phyloP scores from a whole-genome alignment of 805 yeast species.

The Yamadazyma kitorensis region DNA sequence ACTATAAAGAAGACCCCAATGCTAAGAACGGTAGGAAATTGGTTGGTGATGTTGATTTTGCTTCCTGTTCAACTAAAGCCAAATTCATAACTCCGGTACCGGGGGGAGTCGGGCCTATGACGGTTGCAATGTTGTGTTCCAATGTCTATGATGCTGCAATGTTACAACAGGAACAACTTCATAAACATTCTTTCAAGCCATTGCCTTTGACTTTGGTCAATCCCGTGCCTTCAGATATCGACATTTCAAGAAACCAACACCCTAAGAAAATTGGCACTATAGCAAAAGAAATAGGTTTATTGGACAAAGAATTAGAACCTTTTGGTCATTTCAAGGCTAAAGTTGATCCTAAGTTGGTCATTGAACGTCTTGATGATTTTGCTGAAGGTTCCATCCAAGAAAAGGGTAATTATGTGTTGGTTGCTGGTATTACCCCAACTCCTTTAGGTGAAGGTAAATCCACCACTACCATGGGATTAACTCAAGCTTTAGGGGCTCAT shows the following conservation, averaged over 20 bases:
- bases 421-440: conserved; percentile 84
- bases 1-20: conserved; percentile 63
- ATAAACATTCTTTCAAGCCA: conserved; percentile 50
- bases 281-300: conserved; percentile 67
- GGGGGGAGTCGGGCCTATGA: conserved; percentile 93
- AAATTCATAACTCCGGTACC: conserved; percentile 82
- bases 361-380: conserved; percentile 50
- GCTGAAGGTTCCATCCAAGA: conserved; percentile 62
- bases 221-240: conserved; percentile 82
- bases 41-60: conserved; percentile 78
- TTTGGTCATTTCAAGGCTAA: conserved; percentile 78
- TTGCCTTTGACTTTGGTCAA: conserved; percentile 51
- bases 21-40: conserved; percentile 68
- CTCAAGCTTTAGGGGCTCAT: conserved; percentile 79
- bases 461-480: conserved; percentile 79
- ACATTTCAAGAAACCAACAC: conserved; percentile 69
- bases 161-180: conserved; percentile 46
- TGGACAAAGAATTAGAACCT: conserved; percentile 67
- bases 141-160: conserved; percentile 72
- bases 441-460: conserved; percentile 87
- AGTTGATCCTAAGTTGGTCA: conserved; percentile 48
- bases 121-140: conserved; percentile 76
- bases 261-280: conserved; percentile 69
- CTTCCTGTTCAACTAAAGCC: conserved; percentile 51
- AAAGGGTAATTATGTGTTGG: conserved; percentile 72